phyloP scores from a whole-genome alignment of 192 early-diverging fungal genomes.

The Paraglomus brasilianum region DNA sequence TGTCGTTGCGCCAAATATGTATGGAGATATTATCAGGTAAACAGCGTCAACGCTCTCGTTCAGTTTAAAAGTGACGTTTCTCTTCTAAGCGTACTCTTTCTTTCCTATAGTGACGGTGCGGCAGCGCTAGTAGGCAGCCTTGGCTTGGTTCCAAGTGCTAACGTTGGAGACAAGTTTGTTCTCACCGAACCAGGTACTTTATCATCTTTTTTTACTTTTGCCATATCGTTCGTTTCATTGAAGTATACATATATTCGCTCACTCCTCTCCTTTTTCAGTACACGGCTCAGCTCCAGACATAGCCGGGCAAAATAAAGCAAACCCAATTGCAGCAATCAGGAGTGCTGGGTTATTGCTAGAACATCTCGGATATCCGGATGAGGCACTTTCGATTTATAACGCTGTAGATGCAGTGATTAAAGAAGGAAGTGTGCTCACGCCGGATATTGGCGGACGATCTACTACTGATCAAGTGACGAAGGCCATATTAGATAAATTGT shows the following conservation, averaged over 20 bases:
- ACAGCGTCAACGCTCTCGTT: not conserved
- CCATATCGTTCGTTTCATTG: not conserved
- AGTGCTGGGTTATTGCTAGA: slow-evolving; percentile 91
- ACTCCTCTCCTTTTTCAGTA: slow-evolving; percentile 42
- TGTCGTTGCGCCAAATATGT: slow-evolving; percentile 95
- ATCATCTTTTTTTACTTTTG: not conserved
- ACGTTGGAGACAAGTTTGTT: slow-evolving; percentile 94
- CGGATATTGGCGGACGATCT: slow-evolving; percentile 86
- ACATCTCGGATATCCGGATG: slow-evolving; percentile 69
- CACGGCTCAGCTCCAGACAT: slow-evolving; percentile 98
- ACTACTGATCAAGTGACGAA: slow-evolving; percentile 82
- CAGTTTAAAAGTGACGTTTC: not conserved
- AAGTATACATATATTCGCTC: too few relatives aligned
- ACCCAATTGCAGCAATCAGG: slow-evolving; percentile 94
- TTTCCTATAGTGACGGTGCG: slow-evolving; percentile 73
- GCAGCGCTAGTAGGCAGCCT: slow-evolving; percentile 94
- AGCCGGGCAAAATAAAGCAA: slow-evolving; percentile 94
- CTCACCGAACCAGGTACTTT: slow-evolving; percentile 82
- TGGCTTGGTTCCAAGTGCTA: slow-evolving; percentile 94
- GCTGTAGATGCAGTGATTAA: slow-evolving; percentile 83
- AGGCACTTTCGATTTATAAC: slow-evolving; percentile 77
- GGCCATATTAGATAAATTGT: slow-evolving; percentile 47
- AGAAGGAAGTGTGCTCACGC: slow-evolving; percentile 65
- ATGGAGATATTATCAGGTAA: slow-evolving; percentile 91
- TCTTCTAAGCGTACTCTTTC: not conserved